Percentiles rank a stretch among this genome's conserved stretches.
phyloP scores from a whole-genome alignment of 805 yeast genomes.

The Suhomyces canberraensis region DNA sequence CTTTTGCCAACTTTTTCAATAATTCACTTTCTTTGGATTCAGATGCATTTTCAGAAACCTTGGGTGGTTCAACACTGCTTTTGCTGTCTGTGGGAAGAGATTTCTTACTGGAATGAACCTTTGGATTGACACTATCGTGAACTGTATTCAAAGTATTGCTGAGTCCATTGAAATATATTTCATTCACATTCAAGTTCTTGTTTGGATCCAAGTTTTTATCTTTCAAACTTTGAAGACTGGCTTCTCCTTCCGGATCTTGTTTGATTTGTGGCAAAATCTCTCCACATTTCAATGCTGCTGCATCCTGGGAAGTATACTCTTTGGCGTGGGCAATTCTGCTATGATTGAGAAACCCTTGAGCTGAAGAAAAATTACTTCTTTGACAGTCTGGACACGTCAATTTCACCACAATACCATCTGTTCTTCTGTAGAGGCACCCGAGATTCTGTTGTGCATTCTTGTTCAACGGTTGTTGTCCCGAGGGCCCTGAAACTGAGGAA shows the following conservation, averaged over 20 bases:
- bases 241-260: slow-evolving; percentile 53
- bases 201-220: slow-evolving; percentile 40
- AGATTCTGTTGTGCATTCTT: slow-evolving; percentile 15
- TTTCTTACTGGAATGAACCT: background rate
- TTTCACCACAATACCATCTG: slow-evolving; percentile 68
- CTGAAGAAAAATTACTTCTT: slow-evolving; percentile 68
- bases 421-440: slow-evolving; percentile 59
- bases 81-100: slow-evolving; percentile 4
- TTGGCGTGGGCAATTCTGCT: slow-evolving; percentile 70
- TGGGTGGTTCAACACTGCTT: background rate
- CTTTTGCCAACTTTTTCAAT: slow-evolving; percentile 35
- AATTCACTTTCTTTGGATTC: slow-evolving; percentile 22
- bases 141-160: slow-evolving; percentile 26
- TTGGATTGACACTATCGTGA: slow-evolving; percentile 12
- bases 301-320: slow-evolving; percentile 67
- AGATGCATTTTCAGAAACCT: background rate
- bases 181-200: slow-evolving; percentile 38
- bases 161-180: slow-evolving; percentile 32
- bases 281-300: slow-evolving; percentile 70
- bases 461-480: background rate
- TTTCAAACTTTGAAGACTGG: slow-evolving; percentile 33
- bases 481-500: slow-evolving; percentile 1
- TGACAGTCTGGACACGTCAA: slow-evolving; percentile 67
- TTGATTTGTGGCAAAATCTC: slow-evolving; percentile 50
- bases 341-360: slow-evolving; percentile 80